These are phyloP conservation scores for Knufia fluminis DNA, from an alignment of 2,329 filamentous ascomycete species.

Conservation along the genomic window DNA sequence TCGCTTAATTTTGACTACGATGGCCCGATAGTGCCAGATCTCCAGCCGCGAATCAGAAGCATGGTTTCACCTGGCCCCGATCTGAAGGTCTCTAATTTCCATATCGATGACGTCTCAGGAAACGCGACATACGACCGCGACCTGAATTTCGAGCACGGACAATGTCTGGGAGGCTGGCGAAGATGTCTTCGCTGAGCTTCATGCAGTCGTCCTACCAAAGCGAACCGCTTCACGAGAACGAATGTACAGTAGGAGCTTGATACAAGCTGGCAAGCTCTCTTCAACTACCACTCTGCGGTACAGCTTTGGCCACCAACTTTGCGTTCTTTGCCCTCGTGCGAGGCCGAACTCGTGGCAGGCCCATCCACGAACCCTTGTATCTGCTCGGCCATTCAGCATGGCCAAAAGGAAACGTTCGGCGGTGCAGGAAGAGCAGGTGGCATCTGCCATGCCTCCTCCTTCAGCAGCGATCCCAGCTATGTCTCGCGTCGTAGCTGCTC, in stretches of 20 bases:
- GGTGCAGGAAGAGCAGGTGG: neutral
- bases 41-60: no score
- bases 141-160: neutral
- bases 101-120: neutral
- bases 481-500: constrained; percentile 13
- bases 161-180: neutral
- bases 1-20: neutral
- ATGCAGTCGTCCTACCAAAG: neutral
- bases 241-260: constrained; percentile 1
- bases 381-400: constrained; percentile 12
- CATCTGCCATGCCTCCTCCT: neutral
- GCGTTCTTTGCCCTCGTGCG: constrained; percentile 8
- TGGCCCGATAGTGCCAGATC: neutral
- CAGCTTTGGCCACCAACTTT: neutral
- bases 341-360: neutral
- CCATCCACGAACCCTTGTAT: constrained; percentile 9
- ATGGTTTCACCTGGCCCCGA: no score
- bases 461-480: constrained; percentile 4
- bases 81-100: no score
- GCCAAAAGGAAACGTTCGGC: constrained; percentile 20
- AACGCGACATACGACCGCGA: constrained; percentile 2
- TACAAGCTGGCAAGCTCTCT: neutral
- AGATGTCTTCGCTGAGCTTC: neutral
- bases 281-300: neutral
- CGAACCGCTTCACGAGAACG: neutral